phyloP scores from a whole-genome alignment of 345 rosid genomes.

The Ceriops decandra region DNA sequence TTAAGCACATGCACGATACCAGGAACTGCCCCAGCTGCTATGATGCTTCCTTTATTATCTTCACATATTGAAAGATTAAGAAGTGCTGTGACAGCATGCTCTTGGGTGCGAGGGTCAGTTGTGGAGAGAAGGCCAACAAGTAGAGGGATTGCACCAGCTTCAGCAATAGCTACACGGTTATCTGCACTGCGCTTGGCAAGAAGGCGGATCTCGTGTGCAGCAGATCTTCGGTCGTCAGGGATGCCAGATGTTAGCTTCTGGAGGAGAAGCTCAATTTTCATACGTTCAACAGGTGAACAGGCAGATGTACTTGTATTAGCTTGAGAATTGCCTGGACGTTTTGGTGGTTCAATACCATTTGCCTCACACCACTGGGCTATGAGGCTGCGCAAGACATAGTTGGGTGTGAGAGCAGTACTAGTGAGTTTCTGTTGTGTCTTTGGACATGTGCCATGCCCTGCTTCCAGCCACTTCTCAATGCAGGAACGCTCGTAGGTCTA shows the following conservation, averaged over 20 bases:
- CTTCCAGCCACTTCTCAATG: constrained; percentile 95
- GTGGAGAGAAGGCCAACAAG: constrained; percentile 78
- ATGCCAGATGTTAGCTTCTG: constrained; percentile 66
- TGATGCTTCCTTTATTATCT: constrained; percentile 86
- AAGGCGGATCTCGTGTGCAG: constrained; percentile 94
- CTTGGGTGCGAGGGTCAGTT: constrained; percentile 85
- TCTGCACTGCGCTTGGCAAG: constrained; percentile 96
- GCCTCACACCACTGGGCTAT: constrained; percentile 98
- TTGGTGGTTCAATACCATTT: constrained; percentile 83
- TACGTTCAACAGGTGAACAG: constrained; percentile 67
- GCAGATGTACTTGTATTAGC: constrained; percentile 58
- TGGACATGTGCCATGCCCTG: constrained; percentile 86
- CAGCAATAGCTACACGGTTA: constrained; percentile 95
- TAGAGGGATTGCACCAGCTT: constrained; percentile 97
- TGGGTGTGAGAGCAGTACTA: constrained; percentile 70
- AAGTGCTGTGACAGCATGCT: constrained; percentile 92
- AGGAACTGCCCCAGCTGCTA: constrained; percentile 86
- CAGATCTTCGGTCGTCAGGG: constrained; percentile 76
- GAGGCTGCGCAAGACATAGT: constrained; percentile 89
- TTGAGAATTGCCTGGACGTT: constrained; percentile 66
- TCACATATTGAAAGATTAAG: constrained; percentile 96
- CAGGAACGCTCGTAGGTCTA: constrained; percentile 92
- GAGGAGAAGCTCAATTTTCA: constrained; percentile 69
- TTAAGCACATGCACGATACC: constrained; percentile 90
- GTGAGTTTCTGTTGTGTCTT: constrained; percentile 83